phyloP scores from a whole-genome alignment of 78 protist genomes.

The Polysphondylium violaceum region DNA sequence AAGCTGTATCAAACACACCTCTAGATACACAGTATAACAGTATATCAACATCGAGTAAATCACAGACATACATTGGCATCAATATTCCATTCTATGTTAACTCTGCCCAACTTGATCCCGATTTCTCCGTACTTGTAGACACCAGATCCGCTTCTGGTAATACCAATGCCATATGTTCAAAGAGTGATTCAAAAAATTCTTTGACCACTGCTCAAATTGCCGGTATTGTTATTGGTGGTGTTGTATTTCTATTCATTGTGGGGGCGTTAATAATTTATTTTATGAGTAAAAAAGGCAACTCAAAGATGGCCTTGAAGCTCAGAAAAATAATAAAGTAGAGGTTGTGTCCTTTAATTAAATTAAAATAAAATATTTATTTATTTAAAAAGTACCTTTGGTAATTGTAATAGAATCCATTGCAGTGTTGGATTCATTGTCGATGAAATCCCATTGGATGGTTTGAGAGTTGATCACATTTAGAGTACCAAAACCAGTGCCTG shows the following conservation, averaged over 20 bases:
- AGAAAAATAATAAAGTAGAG: slow-evolving; percentile 2
- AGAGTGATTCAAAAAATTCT: too few relatives aligned
- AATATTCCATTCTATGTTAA: neutral
- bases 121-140: too few relatives aligned
- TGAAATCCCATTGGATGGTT: slow-evolving; percentile 37
- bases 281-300: too few relatives aligned
- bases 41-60: neutral
- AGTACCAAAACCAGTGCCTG: slow-evolving; percentile 40
- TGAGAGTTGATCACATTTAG: slow-evolving; percentile 6
- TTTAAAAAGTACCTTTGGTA: slow-evolving; percentile 48
- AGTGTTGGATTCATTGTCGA: slow-evolving; percentile 13
- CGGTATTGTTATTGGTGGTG: too few relatives aligned
- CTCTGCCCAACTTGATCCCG: slow-evolving; percentile 7
- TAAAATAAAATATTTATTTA: neutral
- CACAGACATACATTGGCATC: slow-evolving; percentile 11
- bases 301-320: too few relatives aligned
- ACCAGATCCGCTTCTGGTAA: too few relatives aligned
- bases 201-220: too few relatives aligned
- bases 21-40: neutral
- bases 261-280: too few relatives aligned
- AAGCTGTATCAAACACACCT: neutral
- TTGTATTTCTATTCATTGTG: too few relatives aligned
- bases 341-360: neutral
- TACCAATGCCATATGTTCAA: too few relatives aligned
- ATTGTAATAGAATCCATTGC: neutral